A percentile compares a stretch with the other conserved stretches of the same genome.
Conservation (phyloP, 2,329 filamentous ascomycete genomes). For the Colletotrichum chlorophyti region DNA sequence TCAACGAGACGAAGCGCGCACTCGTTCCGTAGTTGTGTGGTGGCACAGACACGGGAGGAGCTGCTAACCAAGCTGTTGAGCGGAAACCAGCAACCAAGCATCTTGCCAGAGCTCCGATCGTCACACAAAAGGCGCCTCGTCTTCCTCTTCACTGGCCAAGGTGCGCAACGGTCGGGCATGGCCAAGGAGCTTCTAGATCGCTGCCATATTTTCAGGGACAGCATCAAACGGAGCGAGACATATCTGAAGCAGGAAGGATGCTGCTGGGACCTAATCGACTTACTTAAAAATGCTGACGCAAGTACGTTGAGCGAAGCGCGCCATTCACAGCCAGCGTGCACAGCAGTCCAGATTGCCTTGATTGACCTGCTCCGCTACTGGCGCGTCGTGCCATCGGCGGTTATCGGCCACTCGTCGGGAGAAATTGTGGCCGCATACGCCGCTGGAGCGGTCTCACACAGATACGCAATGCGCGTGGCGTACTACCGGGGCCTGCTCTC, state of each 20-base stretch:
- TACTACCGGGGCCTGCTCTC: slow-evolving; percentile 32
- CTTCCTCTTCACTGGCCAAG: slow-evolving; percentile 43
- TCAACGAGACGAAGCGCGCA: neutral
- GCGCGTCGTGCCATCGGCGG: slow-evolving; percentile 41
- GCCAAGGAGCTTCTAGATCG: slow-evolving; percentile 36
- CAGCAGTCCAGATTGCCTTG: slow-evolving; percentile 38
- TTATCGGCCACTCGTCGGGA: slow-evolving; percentile 56
- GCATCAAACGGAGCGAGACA: neutral
- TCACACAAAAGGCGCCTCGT: slow-evolving; percentile 19
- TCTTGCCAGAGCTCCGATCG: neutral
- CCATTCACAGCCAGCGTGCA: slow-evolving; percentile 40
- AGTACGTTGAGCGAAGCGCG: slow-evolving; percentile 29
- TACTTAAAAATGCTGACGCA: neutral
- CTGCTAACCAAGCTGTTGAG: slow-evolving; percentile 1
- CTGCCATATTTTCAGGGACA: slow-evolving; percentile 35
- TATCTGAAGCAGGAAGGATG: neutral
- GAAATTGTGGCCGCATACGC: slow-evolving; percentile 44
- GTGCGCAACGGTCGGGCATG: slow-evolving; percentile 39
- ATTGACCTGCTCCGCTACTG: slow-evolving; percentile 36
- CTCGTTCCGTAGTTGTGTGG: slow-evolving; percentile 10
- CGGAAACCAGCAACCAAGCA: slow-evolving; percentile 5
- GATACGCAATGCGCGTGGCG: slow-evolving; percentile 37
- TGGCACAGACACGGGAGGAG: slow-evolving; percentile 27
- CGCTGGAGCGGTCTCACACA: slow-evolving; percentile 20
- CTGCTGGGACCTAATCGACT: neutral